Evolutionary conservation across 2,329 filamentous ascomycete species (phyloP).

Genomic region (Exophiala sp.): DNA sequence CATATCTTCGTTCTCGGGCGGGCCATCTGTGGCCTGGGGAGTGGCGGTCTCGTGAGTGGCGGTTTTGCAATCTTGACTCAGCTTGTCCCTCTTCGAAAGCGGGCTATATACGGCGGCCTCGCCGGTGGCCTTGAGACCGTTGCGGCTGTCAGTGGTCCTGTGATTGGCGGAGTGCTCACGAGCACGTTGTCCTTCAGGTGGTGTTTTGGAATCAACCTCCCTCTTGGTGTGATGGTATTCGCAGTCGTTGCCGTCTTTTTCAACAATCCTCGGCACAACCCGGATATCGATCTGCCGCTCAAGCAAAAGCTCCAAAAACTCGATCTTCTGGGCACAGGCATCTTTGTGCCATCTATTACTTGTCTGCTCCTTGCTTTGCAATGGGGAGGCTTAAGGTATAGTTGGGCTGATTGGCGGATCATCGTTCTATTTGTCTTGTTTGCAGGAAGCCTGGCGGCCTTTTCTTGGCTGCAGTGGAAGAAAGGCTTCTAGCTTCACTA

Average conservation of each 20-base stretch:
- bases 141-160: conserved; percentile 31
- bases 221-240: conserved; percentile 37
- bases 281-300: conserved; percentile 22
- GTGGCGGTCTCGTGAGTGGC: conserved; percentile 23
- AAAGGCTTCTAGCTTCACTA: conserved; percentile 17
- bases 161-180: conserved; percentile 37
- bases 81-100: conserved; percentile 29
- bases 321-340: conserved; percentile 33
- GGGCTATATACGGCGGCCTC: conserved; percentile 31
- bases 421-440: conserved; percentile 33
- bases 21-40: conserved; percentile 33
- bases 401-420: conserved; percentile 32
- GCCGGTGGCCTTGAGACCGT: conserved; percentile 29
- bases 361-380: conserved; percentile 30
- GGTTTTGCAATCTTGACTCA: conserved; percentile 22
- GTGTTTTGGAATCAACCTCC: conserved; percentile 44
- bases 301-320: conserved; percentile 31
- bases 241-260: conserved; percentile 30
- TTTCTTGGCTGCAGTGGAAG: conserved; percentile 32
- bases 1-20: conserved; percentile 30
- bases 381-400: conserved; percentile 37
- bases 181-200: conserved; percentile 31
- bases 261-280: conserved; percentile 15
- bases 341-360: conserved; percentile 35
- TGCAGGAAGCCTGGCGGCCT: conserved; percentile 29